Percentiles rank a stretch among this genome's conserved stretches.
These are phyloP conservation scores for Lagerstroemia fauriei DNA, from an alignment of 441 rosid species.

Conservation along the genomic window DNA sequence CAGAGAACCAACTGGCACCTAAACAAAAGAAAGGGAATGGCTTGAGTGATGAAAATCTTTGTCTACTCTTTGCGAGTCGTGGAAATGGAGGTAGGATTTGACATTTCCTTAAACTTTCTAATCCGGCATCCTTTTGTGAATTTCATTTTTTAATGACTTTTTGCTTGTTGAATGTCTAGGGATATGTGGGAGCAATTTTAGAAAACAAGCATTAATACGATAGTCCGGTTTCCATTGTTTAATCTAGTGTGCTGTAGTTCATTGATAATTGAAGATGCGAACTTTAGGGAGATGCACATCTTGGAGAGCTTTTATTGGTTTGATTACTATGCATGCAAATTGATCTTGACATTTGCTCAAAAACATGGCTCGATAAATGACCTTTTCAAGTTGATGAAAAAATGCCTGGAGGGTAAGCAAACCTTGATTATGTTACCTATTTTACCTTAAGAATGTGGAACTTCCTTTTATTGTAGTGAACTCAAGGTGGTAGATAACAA, in stretches of 20 bases:
- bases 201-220: not conserved
- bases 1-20: constrained; percentile 43
- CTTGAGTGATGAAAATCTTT: constrained; percentile 34
- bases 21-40: constrained; percentile 55
- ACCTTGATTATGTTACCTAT: not conserved
- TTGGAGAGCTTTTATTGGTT: not conserved
- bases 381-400: not conserved
- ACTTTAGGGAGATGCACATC: not conserved
- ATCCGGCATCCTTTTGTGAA: not conserved
- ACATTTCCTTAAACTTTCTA: not conserved
- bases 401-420: not conserved
- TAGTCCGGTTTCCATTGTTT: not conserved
- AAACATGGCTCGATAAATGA: not conserved
- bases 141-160: not conserved
- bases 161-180: not conserved
- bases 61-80: constrained; percentile 70
- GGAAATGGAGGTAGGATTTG: constrained; percentile 69
- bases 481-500: not conserved
- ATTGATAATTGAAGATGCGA: not conserved
- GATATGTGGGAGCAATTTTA: not conserved
- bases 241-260: not conserved
- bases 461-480: not conserved
- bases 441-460: not conserved
- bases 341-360: not conserved
- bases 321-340: not conserved